Conservation (phyloP, 2,329 filamentous ascomycete species). For the Ophiostoma triangulosporum region DNA sequence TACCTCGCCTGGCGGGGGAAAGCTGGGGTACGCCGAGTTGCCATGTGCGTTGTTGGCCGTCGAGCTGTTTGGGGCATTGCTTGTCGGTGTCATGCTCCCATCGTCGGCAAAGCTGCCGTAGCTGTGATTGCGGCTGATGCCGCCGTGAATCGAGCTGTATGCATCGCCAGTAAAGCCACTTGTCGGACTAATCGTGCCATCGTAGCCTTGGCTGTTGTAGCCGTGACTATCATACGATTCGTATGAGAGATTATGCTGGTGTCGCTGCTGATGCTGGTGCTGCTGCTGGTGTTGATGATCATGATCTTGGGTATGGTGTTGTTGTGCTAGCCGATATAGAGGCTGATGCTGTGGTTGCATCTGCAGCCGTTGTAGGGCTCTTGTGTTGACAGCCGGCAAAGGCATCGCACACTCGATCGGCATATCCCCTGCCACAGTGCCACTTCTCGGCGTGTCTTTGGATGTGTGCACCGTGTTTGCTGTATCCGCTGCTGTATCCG, state of each 20-base stretch:
- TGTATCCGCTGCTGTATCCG: too few relatives aligned
- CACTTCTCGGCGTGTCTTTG: background rate
- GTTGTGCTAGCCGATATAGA: background rate
- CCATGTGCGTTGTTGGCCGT: background rate
- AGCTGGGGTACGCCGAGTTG: background rate
- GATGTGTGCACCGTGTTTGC: background rate
- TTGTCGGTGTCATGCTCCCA: background rate
- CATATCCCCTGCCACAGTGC: conserved; percentile 11
- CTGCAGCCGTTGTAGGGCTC: too few relatives aligned
- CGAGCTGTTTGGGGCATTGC: too few relatives aligned
- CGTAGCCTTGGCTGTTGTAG: conserved; percentile 2
- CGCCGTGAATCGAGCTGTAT: conserved; percentile 1
- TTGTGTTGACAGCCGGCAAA: background rate
- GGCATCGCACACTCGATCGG: conserved; percentile 2
- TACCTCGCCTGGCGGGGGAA: background rate
- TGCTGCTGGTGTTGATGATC: background rate
- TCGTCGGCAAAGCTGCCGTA: conserved; percentile 9
- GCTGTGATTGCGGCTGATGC: conserved; percentile 9
- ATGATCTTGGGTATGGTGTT: background rate
- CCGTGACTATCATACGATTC: background rate
- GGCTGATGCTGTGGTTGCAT: background rate
- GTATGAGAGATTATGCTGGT: background rate
- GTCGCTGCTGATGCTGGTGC: background rate
- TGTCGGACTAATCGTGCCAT: conserved; percentile 3
- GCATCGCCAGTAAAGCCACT: conserved; percentile 1